Conservation (phyloP, 192 early-diverging fungal species). For the Coemansia sp. region DNA sequence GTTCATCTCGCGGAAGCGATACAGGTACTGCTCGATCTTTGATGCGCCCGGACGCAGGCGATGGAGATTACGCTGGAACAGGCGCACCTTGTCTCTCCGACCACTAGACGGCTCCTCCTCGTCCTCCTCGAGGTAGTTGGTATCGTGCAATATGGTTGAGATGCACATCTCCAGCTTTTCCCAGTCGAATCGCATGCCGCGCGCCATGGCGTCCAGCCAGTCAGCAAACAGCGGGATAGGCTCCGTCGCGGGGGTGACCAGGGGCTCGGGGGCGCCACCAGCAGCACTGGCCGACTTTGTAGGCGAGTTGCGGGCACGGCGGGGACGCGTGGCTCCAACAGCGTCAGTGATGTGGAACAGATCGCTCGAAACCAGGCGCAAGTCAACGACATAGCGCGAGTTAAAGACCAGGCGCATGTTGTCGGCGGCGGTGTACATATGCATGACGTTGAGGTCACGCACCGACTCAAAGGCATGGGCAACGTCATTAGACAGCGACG, state of each 20-base stretch:
- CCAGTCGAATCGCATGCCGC: constrained; percentile 46
- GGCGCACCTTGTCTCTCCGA: constrained; percentile 15
- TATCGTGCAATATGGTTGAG: background rate
- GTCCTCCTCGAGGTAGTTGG: constrained; percentile 2
- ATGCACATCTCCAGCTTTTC: constrained; percentile 32
- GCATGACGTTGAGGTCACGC: constrained; percentile 42
- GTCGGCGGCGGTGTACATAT: constrained; percentile 56
- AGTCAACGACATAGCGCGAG: constrained; percentile 46
- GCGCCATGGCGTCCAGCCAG: constrained; percentile 49
- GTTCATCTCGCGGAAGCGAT: constrained; percentile 25
- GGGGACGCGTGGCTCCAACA: constrained; percentile 22
- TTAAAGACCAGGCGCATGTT: constrained; percentile 56
- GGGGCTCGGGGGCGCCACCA: constrained; percentile 26
- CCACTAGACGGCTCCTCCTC: background rate
- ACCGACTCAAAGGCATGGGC: constrained; percentile 36
- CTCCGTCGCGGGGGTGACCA: constrained; percentile 46
- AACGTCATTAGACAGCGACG: constrained; percentile 14
- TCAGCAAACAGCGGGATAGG: constrained; percentile 51
- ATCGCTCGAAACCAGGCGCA: constrained; percentile 48
- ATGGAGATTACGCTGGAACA: constrained; percentile 45
- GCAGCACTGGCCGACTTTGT: background rate
- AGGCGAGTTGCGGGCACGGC: background rate
- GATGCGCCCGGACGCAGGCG: constrained; percentile 38
- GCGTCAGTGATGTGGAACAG: constrained; percentile 45
- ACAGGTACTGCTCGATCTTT: constrained; percentile 37